Evolutionary conservation across 2,329 filamentous ascomycete species (phyloP).

Genomic region (Botrytis squamosa): DNA sequence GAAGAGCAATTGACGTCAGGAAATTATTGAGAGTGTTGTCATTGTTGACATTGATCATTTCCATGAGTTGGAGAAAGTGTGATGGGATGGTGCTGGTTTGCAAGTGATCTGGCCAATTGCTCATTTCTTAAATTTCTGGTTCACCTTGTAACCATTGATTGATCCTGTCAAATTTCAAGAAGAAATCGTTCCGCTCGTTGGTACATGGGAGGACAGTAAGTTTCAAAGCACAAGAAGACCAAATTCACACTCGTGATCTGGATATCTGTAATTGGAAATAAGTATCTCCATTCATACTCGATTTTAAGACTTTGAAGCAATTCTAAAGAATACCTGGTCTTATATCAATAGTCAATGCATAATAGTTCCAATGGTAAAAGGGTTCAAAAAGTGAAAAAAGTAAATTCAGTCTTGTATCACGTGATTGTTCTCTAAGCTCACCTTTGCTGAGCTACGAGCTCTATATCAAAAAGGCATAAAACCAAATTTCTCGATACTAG

Average conservation of each 20-base stretch:
- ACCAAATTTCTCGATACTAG: background rate
- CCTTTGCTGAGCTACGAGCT: background rate
- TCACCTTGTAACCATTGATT: background rate
- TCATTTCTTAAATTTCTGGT: background rate
- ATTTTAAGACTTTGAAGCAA: background rate
- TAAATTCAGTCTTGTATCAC: background rate
- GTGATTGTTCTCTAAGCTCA: background rate
- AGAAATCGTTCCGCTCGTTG: background rate
- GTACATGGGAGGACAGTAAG: background rate
- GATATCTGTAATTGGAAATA: background rate
- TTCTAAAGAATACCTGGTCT: background rate
- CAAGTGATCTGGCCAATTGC: background rate
- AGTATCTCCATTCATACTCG: background rate
- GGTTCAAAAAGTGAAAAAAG: background rate
- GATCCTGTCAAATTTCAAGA: background rate
- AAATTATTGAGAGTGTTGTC: background rate
- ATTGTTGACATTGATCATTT: background rate
- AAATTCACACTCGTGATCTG: background rate
- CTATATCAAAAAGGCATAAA: background rate
- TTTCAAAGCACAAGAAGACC: background rate
- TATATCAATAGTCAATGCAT: background rate
- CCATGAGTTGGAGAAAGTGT: background rate
- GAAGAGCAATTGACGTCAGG: slow-evolving; percentile 10
- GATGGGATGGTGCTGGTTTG: background rate
- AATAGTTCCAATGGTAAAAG: background rate